Percentiles rank a stretch among this genome's conserved stretches.
Evolutionary conservation across 139 green algal species (phyloP).

Genomic region (Yamagishiella unicocca): DNA sequence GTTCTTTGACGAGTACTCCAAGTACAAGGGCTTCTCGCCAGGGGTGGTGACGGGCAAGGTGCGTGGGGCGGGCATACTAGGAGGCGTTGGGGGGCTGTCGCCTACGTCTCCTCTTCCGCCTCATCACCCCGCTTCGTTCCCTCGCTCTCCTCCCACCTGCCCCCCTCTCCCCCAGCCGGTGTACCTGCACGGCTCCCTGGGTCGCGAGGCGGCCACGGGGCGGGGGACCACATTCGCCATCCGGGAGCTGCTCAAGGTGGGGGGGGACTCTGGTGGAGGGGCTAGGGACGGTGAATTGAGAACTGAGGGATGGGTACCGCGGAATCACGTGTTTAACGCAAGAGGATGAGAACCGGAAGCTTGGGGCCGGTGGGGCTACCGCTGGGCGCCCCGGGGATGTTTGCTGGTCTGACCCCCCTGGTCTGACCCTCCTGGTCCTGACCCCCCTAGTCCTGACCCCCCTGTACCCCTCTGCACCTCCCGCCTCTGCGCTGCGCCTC

Average conservation of each 20-base stretch:
- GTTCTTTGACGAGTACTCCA: conserved; percentile 95
- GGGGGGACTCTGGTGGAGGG: neutral
- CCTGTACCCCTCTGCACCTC: neutral
- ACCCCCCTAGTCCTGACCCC: neutral
- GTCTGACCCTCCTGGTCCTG: neutral
- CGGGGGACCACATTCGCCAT: conserved; percentile 84
- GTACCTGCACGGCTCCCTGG: conserved; percentile 88
- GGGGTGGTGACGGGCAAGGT: conserved; percentile 91
- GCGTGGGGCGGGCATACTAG: neutral
- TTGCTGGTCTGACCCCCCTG: too few species aligned
- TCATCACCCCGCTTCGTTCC: neutral
- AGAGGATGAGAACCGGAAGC: too few species aligned
- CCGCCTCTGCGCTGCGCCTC: neutral
- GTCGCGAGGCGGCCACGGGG: conserved; percentile 89
- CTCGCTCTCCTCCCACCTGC: neutral
- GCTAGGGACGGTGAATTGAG: too few species aligned
- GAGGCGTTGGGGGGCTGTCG: neutral
- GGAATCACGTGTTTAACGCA: neutral
- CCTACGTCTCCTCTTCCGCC: neutral
- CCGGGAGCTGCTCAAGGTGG: conserved; percentile 77
- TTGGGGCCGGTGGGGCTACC: too few species aligned
- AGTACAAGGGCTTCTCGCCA: conserved; percentile 88
- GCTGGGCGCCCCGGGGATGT: too few species aligned
- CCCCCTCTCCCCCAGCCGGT: conserved; percentile 71
- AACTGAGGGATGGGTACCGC: neutral